phyloP scores from a whole-genome alignment of 2,329 filamentous ascomycete species.

The Tolypocladium endophyticum region DNA sequence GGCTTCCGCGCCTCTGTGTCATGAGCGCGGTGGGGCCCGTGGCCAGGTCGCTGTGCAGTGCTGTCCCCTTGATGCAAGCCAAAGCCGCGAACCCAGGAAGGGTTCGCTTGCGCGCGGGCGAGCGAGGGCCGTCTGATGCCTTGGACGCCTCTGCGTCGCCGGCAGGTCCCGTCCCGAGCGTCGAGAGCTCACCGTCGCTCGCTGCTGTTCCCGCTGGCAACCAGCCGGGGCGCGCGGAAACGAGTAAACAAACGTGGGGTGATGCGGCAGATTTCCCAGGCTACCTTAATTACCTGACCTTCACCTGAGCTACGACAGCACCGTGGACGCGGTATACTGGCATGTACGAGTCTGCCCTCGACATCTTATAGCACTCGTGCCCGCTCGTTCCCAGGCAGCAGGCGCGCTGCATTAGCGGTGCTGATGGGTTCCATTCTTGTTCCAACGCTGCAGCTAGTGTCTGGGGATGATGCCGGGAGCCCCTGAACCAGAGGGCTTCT shows the following conservation, averaged over 20 bases:
- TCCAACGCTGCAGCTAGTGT: background rate
- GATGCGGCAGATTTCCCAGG: background rate
- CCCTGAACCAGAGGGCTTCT: background rate
- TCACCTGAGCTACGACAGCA: background rate
- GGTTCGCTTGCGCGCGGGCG: background rate
- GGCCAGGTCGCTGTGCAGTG: background rate
- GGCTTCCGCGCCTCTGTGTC: background rate
- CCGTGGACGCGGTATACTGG: too few species aligned
- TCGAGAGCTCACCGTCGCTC: background rate
- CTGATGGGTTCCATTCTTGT: background rate
- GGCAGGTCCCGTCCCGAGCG: background rate
- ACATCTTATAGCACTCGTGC: background rate
- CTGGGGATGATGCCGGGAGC: background rate
- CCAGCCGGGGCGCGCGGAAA: background rate
- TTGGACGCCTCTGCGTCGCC: background rate
- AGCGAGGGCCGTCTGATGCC: background rate
- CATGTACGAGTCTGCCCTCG: background rate
- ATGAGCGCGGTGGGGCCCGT: slow-evolving; percentile 2
- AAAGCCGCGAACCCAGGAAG: background rate
- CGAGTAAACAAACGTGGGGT: background rate
- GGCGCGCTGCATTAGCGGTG: background rate
- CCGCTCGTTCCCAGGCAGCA: background rate
- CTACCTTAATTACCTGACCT: background rate
- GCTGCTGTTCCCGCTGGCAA: background rate
- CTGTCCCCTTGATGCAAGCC: background rate